phyloP scores from a whole-genome alignment of 192 early-diverging fungal species.

The Irineochytrium annulatum region DNA sequence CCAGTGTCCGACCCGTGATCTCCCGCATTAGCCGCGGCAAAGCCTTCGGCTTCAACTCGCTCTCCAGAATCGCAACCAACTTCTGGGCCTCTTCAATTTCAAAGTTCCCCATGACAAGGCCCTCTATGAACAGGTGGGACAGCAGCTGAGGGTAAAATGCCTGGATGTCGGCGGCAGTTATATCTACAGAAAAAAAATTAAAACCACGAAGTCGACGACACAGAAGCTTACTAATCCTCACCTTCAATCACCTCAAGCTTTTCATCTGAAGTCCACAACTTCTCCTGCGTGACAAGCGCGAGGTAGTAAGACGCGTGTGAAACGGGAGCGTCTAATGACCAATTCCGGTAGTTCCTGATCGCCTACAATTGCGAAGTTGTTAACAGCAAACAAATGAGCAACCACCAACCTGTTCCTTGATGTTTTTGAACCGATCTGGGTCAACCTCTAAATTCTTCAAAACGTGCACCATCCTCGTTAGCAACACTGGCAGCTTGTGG shows the following conservation, averaged over 20 bases:
- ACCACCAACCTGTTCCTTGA: constrained; percentile 59
- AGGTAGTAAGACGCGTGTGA: constrained; percentile 75
- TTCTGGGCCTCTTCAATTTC: constrained; percentile 51
- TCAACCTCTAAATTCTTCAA: constrained; percentile 64
- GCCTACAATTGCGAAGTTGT: constrained; percentile 48
- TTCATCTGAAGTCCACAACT: constrained; percentile 74
- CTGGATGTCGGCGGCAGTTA: constrained; percentile 71
- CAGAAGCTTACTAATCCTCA: too few relatives aligned
- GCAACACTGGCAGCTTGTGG: constrained; percentile 73
- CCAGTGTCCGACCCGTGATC: neutral
- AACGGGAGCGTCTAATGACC: constrained; percentile 71
- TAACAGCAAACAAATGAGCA: neutral
- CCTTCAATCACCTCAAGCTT: constrained; percentile 66
- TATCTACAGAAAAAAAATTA: constrained; percentile 4
- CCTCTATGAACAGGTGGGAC: constrained; percentile 66
- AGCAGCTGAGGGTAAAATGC: constrained; percentile 73
- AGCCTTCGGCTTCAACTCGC: constrained; percentile 55
- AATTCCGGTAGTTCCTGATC: constrained; percentile 87
- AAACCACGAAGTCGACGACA: neutral
- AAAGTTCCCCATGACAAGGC: constrained; percentile 86
- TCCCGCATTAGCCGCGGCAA: constrained; percentile 40
- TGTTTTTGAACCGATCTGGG: constrained; percentile 68
- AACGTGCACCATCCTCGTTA: constrained; percentile 65
- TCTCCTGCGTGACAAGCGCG: constrained; percentile 70
- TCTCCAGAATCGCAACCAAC: constrained; percentile 55